phyloP scores from a whole-genome alignment of 805 yeast species.

The Millerozyma miso region DNA sequence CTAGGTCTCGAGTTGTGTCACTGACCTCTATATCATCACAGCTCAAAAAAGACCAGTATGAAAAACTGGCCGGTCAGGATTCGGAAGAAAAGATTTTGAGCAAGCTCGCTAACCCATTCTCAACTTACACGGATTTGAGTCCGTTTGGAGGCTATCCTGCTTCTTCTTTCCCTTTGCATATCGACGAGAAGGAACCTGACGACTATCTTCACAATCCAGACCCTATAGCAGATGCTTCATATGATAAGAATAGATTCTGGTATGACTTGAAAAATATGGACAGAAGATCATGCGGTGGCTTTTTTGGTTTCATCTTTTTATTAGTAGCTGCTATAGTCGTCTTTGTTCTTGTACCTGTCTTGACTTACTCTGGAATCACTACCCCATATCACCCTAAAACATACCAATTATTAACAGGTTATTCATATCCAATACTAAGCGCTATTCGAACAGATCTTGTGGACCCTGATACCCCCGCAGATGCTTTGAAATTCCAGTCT shows the following conservation, averaged over 20 bases:
- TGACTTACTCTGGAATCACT: slow-evolving; percentile 75
- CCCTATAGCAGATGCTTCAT: slow-evolving; percentile 84
- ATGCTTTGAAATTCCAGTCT: slow-evolving; percentile 47
- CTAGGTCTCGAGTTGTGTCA: slow-evolving; percentile 54
- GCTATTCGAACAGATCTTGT: slow-evolving; percentile 60
- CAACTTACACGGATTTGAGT: slow-evolving; percentile 59
- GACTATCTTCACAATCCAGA: slow-evolving; percentile 95
- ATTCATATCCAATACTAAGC: slow-evolving; percentile 51
- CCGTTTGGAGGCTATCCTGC: slow-evolving; percentile 99
- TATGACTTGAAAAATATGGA: slow-evolving; percentile 66
- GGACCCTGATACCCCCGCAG: slow-evolving; percentile 68
- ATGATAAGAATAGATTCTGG: slow-evolving; percentile 64
- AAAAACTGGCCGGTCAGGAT: slow-evolving; percentile 9
- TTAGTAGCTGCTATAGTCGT: slow-evolving; percentile 60
- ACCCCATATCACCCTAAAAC: slow-evolving; percentile 15
- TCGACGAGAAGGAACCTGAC: slow-evolving; percentile 92
- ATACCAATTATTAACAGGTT: slow-evolving; percentile 46
- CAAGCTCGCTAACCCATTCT: slow-evolving; percentile 22
- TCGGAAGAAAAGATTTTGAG: slow-evolving; percentile 12
- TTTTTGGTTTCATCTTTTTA: slow-evolving; percentile 54
- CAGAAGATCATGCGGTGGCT: slow-evolving; percentile 55
- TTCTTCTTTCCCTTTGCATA: slow-evolving; percentile 78
- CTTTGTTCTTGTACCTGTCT: slow-evolving; percentile 75
- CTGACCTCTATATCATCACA: slow-evolving; percentile 30
- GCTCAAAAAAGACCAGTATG: slow-evolving; percentile 7